A percentile compares a stretch with the other conserved stretches of the same genome.
Conservation (phyloP, 352 stramenopile species). For the Phytophthora colocasiae region DNA sequence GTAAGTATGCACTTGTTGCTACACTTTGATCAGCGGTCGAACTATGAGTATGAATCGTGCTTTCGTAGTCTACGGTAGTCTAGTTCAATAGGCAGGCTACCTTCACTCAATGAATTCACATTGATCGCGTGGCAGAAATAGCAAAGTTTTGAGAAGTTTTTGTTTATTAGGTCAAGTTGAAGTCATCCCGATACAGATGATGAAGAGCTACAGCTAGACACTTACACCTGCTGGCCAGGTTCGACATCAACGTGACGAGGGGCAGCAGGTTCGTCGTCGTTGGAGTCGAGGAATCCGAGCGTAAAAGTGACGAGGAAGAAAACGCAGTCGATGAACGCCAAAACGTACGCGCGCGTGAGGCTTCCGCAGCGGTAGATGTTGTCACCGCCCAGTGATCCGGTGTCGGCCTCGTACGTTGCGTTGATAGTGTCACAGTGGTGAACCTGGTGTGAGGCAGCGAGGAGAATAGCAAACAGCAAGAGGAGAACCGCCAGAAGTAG, state of each 20-base stretch:
- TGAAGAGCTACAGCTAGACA: neutral
- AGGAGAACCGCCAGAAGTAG: conserved; percentile 41
- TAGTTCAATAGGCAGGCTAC: neutral
- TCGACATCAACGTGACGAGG: conserved; percentile 31
- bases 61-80: neutral
- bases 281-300: conserved; percentile 29
- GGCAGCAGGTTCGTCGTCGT: conserved; percentile 10
- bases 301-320: conserved; percentile 42
- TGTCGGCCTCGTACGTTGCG: conserved; percentile 34
- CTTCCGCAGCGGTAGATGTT: conserved; percentile 53
- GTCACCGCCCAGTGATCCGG: conserved; percentile 17
- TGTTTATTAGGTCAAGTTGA: conserved; percentile 8
- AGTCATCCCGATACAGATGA: conserved; percentile 2
- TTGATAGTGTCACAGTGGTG: conserved; percentile 47
- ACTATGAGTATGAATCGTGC: conserved; percentile 13
- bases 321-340: conserved; percentile 46
- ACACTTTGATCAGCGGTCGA: conserved; percentile 3
- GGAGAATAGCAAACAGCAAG: conserved; percentile 45
- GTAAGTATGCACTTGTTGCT: neutral
- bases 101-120: conserved; percentile 12
- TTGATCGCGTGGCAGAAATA: no score
- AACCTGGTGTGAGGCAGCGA: conserved; percentile 45
- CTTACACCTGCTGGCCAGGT: conserved; percentile 32
- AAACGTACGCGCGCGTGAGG: conserved; percentile 43
- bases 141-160: no score